These are phyloP conservation scores for Ilyonectria sp. DNA, from an alignment of 2,329 filamentous ascomycete species.

Conservation along the genomic window DNA sequence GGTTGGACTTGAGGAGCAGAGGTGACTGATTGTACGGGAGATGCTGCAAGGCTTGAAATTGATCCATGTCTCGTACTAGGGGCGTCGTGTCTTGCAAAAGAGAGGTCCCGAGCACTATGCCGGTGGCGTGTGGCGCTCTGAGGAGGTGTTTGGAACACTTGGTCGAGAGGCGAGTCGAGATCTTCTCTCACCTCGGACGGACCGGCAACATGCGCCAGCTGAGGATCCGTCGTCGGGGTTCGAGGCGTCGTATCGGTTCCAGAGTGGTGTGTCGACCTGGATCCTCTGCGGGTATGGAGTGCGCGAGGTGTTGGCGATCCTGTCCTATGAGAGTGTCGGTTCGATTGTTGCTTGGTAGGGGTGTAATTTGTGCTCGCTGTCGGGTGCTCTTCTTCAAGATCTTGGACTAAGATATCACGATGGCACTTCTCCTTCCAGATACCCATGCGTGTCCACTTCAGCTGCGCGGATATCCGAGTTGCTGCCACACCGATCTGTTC, in stretches of 20 bases:
- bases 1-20: slow-evolving; percentile 40
- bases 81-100: slow-evolving; percentile 40
- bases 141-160: slow-evolving; percentile 51
- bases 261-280: slow-evolving; percentile 46
- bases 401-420: slow-evolving; percentile 86
- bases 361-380: slow-evolving; percentile 35
- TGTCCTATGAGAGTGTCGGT: slow-evolving; percentile 40
- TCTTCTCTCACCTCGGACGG: slow-evolving; percentile 36
- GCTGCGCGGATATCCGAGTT: slow-evolving; percentile 85
- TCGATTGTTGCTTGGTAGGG: slow-evolving; percentile 47
- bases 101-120: slow-evolving; percentile 47
- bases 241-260: slow-evolving; percentile 46
- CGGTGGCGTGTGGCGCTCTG: slow-evolving; percentile 49
- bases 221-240: slow-evolving; percentile 47
- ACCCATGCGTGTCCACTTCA: slow-evolving; percentile 95
- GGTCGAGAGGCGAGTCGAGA: slow-evolving; percentile 47
- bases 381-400: slow-evolving; percentile 82
- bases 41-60: slow-evolving; percentile 51
- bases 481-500: slow-evolving; percentile 90
- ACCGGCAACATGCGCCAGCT: slow-evolving; percentile 38
- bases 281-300: slow-evolving; percentile 45
- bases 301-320: slow-evolving; percentile 49
- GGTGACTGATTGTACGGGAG: slow-evolving; percentile 45
- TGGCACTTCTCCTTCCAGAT: slow-evolving; percentile 95
- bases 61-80: slow-evolving; percentile 50